These are phyloP conservation scores for Avena eriantha DNA, from an alignment of 176 grass and related monocot species.

Conservation along the genomic window DNA sequence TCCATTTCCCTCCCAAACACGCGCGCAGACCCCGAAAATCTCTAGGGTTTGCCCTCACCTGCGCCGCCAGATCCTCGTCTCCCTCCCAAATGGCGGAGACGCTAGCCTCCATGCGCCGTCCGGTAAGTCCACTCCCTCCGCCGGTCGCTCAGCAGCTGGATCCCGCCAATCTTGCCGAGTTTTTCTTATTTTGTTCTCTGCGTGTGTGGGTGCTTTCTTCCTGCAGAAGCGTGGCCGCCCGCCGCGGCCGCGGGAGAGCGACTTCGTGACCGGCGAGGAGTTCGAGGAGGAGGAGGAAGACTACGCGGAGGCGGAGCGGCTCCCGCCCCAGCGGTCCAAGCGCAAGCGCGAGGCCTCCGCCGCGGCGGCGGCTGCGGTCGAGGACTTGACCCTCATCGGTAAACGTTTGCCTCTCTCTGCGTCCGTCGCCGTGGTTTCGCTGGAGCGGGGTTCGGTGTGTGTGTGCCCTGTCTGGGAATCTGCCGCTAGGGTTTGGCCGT, in stretches of 20 bases:
- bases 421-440: background rate
- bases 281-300: slow-evolving; percentile 36
- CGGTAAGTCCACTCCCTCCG: slow-evolving; percentile 36
- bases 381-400: slow-evolving; percentile 56
- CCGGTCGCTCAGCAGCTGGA: background rate
- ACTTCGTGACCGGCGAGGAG: slow-evolving; percentile 35
- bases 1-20: slow-evolving; percentile 51
- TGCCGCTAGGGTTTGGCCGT: slow-evolving; percentile 6
- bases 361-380: background rate
- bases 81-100: slow-evolving; percentile 41
- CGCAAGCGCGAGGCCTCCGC: slow-evolving; percentile 53
- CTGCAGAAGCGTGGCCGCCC: slow-evolving; percentile 59
- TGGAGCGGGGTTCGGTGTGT: background rate
- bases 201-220: background rate
- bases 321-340: slow-evolving; percentile 44
- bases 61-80: background rate
- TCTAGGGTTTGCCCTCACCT: slow-evolving; percentile 53
- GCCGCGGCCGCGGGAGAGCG: slow-evolving; percentile 43
- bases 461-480: background rate
- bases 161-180: background rate
- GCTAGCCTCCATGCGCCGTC: slow-evolving; percentile 46
- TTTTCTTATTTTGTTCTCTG: slow-evolving; percentile 6
- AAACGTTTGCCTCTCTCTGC: background rate
- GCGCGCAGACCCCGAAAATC: background rate
- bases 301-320: slow-evolving; percentile 9